Base-by-base conservation (phyloP, 192 early-diverging fungal genomes). In the Dispira simplex region DNA sequence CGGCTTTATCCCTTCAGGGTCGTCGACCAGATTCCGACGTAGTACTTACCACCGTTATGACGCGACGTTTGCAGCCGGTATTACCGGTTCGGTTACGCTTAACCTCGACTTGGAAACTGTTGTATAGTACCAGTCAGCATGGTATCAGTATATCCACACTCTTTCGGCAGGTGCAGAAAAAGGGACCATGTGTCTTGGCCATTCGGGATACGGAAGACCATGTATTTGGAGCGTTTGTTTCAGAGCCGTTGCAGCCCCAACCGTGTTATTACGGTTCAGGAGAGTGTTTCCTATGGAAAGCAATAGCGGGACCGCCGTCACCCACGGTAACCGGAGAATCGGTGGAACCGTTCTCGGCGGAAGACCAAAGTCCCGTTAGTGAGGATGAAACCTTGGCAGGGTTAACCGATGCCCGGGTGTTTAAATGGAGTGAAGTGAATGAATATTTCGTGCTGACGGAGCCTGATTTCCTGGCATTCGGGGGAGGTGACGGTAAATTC, bases 71-170 rank as follows among this genome's bases (percentile, higher is more conserved):
- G 53, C 86, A 87, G n/a, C 75, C 80, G 8, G 58, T 81, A 57
- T 70, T 98, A 46, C 92, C 93, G 6, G 82, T 86, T 6, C 73
- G 92, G 51, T 74, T 88, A 27, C 80, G 87, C 44, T 78, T 95
- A 65, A 74, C 89, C 5, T 72, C 83, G 46, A 79, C 71, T 55
- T 93, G 90, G 90, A 82, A 72, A 13, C 77, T 98, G 28, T 68
- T 93, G 3, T 98, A 98, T 71, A 90, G 86, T 52, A 77, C 95
- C 52, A 93, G 97, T 62, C 89, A 94, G 68, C 92, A 98, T 69
- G 96, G 96, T 4, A 90, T 91, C 59, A 88, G 84, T 66, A 74
- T 98, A 55, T 75, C 84, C 55, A 94, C 93, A 2, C 76, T 98
- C 66, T 90, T 87, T 67, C 68, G 75, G 46, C 72, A 73, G 4